Percentiles rank a stretch among this genome's conserved stretches.
These are phyloP conservation scores for Hygrocybe punicea DNA, from an alignment of 768 basidiomycete genomes.

Conservation along the genomic window DNA sequence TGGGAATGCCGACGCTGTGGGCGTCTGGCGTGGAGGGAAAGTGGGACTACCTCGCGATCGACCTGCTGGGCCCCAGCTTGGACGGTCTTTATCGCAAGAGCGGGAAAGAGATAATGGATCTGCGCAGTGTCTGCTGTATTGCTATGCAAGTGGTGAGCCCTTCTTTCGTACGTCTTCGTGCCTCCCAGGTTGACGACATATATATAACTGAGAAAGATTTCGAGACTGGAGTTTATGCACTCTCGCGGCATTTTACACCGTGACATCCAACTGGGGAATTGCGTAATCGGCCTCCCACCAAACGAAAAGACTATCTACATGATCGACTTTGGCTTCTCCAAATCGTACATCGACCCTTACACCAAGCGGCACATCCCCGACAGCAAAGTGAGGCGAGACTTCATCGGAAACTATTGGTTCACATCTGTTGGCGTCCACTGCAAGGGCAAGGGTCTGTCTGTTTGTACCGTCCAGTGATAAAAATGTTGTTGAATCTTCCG, in stretches of 20 bases:
- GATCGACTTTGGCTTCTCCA: constrained; percentile 86
- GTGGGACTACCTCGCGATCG: constrained; percentile 76
- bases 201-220: constrained; percentile 52
- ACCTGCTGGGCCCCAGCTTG: constrained; percentile 66
- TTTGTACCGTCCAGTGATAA: constrained; percentile 13
- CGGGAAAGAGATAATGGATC: constrained; percentile 58
- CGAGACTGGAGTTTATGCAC: constrained; percentile 74
- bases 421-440: constrained; percentile 75
- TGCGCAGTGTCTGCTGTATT: constrained; percentile 69
- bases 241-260: constrained; percentile 68
- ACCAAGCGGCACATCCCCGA: constrained; percentile 72
- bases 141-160: constrained; percentile 70
- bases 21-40: constrained; percentile 53
- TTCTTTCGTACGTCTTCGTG: not conserved
- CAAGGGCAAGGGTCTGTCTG: constrained; percentile 58
- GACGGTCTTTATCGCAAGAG: constrained; percentile 57
- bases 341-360: constrained; percentile 64
- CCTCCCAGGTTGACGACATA: not conserved
- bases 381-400: constrained; percentile 63
- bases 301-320: constrained; percentile 64
- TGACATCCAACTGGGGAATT: constrained; percentile 79
- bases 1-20: constrained; percentile 72
- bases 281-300: constrained; percentile 58
- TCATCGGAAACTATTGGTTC: constrained; percentile 85
- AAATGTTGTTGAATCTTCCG: constrained; percentile 7